These are phyloP conservation scores for Boletus sp. DNA, from an alignment of 768 basidiomycete species.

Conservation along the genomic window DNA sequence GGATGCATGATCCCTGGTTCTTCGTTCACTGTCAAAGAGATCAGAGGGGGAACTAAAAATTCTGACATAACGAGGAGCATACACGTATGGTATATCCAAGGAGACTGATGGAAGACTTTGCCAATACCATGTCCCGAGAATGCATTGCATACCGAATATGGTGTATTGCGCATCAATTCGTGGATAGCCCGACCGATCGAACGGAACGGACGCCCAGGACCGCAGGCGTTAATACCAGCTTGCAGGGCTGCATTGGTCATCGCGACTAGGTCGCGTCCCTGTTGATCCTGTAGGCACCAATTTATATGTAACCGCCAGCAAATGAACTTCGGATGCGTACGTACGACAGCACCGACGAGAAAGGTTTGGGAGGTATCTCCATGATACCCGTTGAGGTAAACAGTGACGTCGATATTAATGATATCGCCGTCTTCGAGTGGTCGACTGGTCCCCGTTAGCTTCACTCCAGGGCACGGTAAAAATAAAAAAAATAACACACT, in stretches of 20 bases:
- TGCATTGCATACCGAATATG: conserved; percentile 63
- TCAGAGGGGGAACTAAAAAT: neutral
- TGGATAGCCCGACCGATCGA: conserved; percentile 74
- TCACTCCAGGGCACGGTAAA: neutral
- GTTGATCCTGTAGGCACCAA: conserved; percentile 53
- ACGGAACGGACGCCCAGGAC: conserved; percentile 66
- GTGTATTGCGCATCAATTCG: conserved; percentile 35
- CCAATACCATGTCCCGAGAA: conserved; percentile 91
- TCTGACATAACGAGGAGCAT: conserved; percentile 20
- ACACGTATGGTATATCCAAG: conserved; percentile 84
- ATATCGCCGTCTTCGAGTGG: conserved; percentile 81
- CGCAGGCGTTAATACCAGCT: conserved; percentile 71
- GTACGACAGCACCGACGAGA: conserved; percentile 74
- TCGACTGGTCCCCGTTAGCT: conserved; percentile 51
- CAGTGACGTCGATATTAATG: conserved; percentile 84
- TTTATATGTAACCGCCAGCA: neutral
- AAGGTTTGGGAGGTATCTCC: conserved; percentile 90
- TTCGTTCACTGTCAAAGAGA: conserved; percentile 60
- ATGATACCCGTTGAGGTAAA: conserved; percentile 81
- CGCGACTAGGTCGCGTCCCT: conserved; percentile 62
- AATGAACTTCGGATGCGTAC: conserved; percentile 14
- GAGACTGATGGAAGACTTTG: conserved; percentile 70
- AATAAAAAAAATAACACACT: conserved; percentile 51
- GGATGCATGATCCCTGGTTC: conserved; percentile 80
- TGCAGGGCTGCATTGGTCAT: conserved; percentile 64